These are phyloP conservation scores for Pseudogymnoascus pannorum DNA, from an alignment of 2,329 filamentous ascomycete species.

Conservation along the genomic window DNA sequence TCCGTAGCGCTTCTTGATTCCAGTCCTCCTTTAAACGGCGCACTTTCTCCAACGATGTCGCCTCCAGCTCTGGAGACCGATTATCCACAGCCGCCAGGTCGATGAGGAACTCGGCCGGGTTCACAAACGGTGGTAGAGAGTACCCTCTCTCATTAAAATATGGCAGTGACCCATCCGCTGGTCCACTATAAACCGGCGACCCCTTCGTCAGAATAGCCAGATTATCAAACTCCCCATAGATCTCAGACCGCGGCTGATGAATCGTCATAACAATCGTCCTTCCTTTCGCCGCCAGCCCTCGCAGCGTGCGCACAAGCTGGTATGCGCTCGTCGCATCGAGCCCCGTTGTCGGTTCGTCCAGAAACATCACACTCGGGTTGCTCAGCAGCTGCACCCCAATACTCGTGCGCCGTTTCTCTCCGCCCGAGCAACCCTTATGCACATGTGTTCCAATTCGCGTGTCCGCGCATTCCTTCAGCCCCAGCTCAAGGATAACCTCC, in stretches of 20 bases:
- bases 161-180: constrained; percentile 47
- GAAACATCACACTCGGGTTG: constrained; percentile 69
- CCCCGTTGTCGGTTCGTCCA: constrained; percentile 74
- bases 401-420: constrained; percentile 68
- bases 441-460: constrained; percentile 64
- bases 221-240: constrained; percentile 70
- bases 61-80: constrained; percentile 58
- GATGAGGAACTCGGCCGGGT: constrained; percentile 70
- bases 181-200: constrained; percentile 60
- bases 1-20: constrained; percentile 34
- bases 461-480: constrained; percentile 69
- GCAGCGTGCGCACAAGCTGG: constrained; percentile 64
- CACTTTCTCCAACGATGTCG: constrained; percentile 51
- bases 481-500: constrained; percentile 67
- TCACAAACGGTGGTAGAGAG: constrained; percentile 62
- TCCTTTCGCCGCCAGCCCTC: constrained; percentile 58
- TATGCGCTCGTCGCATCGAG: constrained; percentile 71
- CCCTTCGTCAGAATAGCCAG: constrained; percentile 62
- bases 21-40: constrained; percentile 54
- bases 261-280: constrained; percentile 68
- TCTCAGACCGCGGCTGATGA: constrained; percentile 71
- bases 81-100: constrained; percentile 70
- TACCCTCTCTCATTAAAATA: constrained; percentile 59
- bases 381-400: constrained; percentile 74
- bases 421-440: constrained; percentile 70